Percentiles rank a stretch among this genome's conserved stretches.
These are phyloP conservation scores for Wickerhamomyces canadensis DNA, from an alignment of 805 yeast genomes.

Conservation along the genomic window DNA sequence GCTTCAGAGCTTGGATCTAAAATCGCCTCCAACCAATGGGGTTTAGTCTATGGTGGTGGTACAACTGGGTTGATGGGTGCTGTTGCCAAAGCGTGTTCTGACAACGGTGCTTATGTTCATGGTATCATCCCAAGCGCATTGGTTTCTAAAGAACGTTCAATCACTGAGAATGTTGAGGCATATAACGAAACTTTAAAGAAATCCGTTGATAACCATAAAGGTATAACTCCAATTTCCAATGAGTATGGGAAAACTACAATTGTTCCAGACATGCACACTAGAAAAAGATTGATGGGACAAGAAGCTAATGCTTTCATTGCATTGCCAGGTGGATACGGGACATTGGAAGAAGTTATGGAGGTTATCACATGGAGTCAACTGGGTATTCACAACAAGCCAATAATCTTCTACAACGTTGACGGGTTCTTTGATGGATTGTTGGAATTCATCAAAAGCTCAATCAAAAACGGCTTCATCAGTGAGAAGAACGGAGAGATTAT, in stretches of 20 bases:
- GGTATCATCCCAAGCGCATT: constrained; percentile 86
- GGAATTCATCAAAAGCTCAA: constrained; percentile 53
- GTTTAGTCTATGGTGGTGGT: constrained; percentile 87
- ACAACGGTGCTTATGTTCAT: constrained; percentile 61
- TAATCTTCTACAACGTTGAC: constrained; percentile 68
- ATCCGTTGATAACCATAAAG: constrained; percentile 57
- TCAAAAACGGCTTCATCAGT: constrained; percentile 62
- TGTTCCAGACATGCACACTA: constrained; percentile 85
- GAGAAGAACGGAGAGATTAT: constrained; percentile 61
- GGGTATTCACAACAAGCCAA: constrained; percentile 79
- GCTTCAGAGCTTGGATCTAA: constrained; percentile 58
- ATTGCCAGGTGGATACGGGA: constrained; percentile 90
- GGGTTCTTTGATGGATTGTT: constrained; percentile 76
- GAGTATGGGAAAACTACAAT: constrained; percentile 73
- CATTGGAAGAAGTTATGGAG: constrained; percentile 85
- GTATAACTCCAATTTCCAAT: constrained; percentile 50
- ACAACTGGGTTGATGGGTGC: constrained; percentile 81
- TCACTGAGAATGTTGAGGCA: constrained; percentile 30
- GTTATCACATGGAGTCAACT: constrained; percentile 88
- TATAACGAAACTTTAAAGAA: constrained; percentile 44
- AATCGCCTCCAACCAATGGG: constrained; percentile 58
- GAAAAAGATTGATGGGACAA: constrained; percentile 81
- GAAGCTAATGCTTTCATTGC: constrained; percentile 87
- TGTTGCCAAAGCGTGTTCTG: constrained; percentile 50
- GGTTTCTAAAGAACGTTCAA: constrained; percentile 63